phyloP scores from a whole-genome alignment of 371 early-diverging fungal genomes.

The Mortierella sp. region DNA sequence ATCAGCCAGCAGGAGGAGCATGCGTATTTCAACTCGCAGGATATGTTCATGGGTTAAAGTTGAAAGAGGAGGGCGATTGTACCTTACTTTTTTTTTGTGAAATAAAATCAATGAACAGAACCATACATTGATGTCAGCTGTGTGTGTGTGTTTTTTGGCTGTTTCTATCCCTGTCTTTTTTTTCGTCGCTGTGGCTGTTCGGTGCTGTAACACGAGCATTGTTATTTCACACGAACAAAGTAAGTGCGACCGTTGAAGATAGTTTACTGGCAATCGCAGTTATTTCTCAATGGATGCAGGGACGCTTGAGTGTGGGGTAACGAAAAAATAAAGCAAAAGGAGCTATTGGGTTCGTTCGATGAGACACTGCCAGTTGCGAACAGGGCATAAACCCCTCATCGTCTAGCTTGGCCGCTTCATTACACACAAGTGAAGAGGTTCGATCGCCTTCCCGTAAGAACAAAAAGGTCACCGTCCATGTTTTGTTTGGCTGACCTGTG shows the following conservation, averaged over 20 bases:
- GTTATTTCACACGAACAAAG: too few relatives aligned
- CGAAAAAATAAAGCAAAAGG: background rate
- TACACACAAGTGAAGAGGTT: background rate
- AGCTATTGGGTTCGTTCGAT: background rate
- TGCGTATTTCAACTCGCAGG: background rate
- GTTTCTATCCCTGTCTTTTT: background rate
- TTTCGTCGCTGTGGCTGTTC: background rate
- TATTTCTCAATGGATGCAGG: background rate
- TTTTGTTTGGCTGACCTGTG: background rate
- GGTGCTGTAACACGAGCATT: too few relatives aligned
- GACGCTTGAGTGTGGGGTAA: too few relatives aligned
- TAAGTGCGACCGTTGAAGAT: background rate
- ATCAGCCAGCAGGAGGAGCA: background rate
- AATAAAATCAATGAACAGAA: background rate
- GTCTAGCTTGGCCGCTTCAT: background rate
- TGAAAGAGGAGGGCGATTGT: background rate
- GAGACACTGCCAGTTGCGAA: background rate
- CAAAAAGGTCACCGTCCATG: too few relatives aligned
- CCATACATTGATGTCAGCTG: background rate
- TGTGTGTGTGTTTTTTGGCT: too few relatives aligned
- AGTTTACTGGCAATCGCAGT: background rate
- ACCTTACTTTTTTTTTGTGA: background rate
- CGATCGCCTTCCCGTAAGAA: background rate
- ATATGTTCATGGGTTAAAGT: conserved; percentile 12
- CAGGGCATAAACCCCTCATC: background rate